phyloP scores from a whole-genome alignment of 306 rosid genomes.

The Bauhinia variegata region DNA sequence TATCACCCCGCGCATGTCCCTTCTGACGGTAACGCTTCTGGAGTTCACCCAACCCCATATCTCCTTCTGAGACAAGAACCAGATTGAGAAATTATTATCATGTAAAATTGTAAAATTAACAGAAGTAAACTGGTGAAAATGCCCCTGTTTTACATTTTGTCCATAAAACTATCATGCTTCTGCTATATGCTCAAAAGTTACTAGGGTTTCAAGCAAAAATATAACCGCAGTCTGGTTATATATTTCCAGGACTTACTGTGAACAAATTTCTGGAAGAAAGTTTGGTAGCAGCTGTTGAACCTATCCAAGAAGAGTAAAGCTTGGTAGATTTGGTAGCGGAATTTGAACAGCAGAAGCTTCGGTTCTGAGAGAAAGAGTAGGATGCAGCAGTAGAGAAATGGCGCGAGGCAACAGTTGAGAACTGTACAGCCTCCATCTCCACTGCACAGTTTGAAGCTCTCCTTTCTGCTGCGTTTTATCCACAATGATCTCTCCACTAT shows the following conservation, averaged over 20 bases:
- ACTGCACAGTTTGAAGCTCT: background rate
- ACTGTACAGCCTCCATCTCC: slow-evolving; percentile 75
- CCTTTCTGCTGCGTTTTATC: slow-evolving; percentile 41
- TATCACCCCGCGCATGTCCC: slow-evolving; percentile 59
- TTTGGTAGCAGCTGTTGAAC: slow-evolving; percentile 41
- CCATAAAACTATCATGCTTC: too few species aligned
- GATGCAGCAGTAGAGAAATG: slow-evolving; percentile 54
- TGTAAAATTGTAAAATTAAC: background rate
- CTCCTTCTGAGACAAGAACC: slow-evolving; percentile 61
- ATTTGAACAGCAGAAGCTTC: slow-evolving; percentile 36
- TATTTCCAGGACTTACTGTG: slow-evolving; percentile 58
- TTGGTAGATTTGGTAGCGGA: slow-evolving; percentile 38
- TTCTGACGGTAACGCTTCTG: slow-evolving; percentile 44
- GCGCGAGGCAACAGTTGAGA: slow-evolving; percentile 67
- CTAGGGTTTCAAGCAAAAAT: too few species aligned
- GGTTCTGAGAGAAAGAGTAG: slow-evolving; percentile 40
- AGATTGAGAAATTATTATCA: slow-evolving; percentile 21
- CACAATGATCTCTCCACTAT: slow-evolving; percentile 22
- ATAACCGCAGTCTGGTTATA: background rate
- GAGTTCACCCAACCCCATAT: slow-evolving; percentile 88
- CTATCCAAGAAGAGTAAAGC: slow-evolving; percentile 53
- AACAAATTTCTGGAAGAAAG: slow-evolving; percentile 69
- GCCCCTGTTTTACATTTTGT: too few species aligned
- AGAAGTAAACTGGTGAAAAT: background rate
- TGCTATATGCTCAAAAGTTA: too few species aligned